A percentile compares a stretch with the other conserved stretches of the same genome.
These are phyloP conservation scores for Gracilaria domingensis DNA, from an alignment of 23 red algal species.

Conservation along the genomic window DNA sequence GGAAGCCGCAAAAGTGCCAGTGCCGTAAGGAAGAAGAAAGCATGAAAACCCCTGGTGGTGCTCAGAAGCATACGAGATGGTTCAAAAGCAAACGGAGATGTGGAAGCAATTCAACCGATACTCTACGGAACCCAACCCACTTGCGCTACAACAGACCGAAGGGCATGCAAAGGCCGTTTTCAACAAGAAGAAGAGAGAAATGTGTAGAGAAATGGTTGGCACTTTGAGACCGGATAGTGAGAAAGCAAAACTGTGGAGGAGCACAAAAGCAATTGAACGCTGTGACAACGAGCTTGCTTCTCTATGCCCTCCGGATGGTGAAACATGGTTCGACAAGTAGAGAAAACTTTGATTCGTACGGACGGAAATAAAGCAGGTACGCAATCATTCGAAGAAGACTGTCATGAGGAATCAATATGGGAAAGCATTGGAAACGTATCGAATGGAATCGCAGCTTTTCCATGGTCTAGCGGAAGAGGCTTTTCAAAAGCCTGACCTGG, in stretches of 20 bases:
- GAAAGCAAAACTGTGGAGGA: not conserved
- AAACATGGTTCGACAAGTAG: conserved; percentile 2
- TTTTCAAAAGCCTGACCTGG: not conserved
- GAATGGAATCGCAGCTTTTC: not conserved
- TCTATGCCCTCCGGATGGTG: not conserved
- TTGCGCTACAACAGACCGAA: not conserved
- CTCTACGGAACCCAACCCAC: not conserved
- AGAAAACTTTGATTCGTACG: not conserved
- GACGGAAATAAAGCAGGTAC: not conserved
- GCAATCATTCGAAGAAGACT: not conserved
- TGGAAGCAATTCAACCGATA: not conserved
- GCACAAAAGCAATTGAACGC: not conserved
- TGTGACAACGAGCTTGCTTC: not conserved
- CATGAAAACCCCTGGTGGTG: not conserved
- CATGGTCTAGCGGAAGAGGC: not conserved
- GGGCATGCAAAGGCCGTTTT: not conserved
- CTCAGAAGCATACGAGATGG: not conserved
- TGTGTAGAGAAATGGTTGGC: not conserved
- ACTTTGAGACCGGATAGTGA: not conserved
- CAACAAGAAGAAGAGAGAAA: not conserved
- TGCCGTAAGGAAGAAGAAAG: not conserved
- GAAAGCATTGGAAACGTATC: not conserved
- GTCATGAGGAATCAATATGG: not conserved
- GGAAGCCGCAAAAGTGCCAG: not conserved
- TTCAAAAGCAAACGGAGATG: not conserved